A percentile compares a stretch with the other conserved stretches of the same genome.
phyloP scores from a whole-genome alignment of 257 asterid genomes.

The Solanum ossicruentum region DNA sequence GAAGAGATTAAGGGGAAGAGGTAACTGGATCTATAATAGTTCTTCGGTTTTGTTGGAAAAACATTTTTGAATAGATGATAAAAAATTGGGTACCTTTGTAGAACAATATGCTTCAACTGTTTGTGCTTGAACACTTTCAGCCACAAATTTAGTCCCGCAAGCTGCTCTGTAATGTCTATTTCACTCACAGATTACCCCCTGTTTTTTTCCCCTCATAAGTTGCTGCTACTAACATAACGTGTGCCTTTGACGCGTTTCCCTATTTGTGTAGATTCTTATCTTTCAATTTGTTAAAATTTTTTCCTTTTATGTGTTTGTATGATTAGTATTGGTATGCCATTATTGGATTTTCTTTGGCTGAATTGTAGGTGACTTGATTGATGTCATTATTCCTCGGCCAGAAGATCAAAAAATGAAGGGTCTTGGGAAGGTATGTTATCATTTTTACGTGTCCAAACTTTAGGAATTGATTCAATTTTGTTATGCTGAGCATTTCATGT shows the following conservation, averaged over 20 bases:
- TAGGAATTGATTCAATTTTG: not conserved
- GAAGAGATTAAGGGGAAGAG: not conserved
- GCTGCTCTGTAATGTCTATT: not conserved
- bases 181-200: not conserved
- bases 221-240: not conserved
- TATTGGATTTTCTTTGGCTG: not conserved
- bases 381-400: conserved; percentile 58
- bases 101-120: not conserved
- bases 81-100: not conserved
- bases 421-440: conserved; percentile 44
- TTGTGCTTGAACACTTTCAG: not conserved
- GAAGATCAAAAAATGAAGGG: conserved; percentile 11
- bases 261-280: not conserved
- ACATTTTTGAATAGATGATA: not conserved
- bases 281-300: not conserved
- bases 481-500: not conserved
- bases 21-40: not conserved
- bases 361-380: conserved; percentile 48
- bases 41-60: not conserved
- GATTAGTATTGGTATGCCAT: not conserved
- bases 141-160: not conserved
- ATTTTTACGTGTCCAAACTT: not conserved
- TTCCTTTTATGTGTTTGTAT: not conserved
- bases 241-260: not conserved
- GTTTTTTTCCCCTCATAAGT: not conserved